A percentile compares a stretch with the other conserved stretches of the same genome.
Conservation (phyloP, 2,329 filamentous ascomycete genomes). For the Dichotomopilus funicola region DNA sequence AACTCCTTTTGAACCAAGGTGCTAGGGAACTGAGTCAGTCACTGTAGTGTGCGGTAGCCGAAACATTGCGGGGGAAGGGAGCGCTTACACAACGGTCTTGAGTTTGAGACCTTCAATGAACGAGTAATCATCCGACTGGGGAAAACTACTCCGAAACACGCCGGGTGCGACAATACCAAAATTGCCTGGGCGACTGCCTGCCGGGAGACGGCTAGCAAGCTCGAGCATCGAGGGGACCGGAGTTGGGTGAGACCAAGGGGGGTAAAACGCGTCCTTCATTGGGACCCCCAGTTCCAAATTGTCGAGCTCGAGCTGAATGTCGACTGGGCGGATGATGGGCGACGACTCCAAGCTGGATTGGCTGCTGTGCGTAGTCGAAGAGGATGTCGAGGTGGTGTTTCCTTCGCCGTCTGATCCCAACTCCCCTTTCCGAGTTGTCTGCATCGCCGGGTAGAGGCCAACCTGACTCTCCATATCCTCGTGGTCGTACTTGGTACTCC, state of each 20-base stretch:
- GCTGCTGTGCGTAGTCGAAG: slow-evolving; percentile 12
- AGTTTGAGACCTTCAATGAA: slow-evolving; percentile 63
- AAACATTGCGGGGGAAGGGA: not conserved
- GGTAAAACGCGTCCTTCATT: not conserved
- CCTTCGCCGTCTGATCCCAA: not conserved
- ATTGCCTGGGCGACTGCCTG: slow-evolving; percentile 51
- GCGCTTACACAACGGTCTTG: slow-evolving; percentile 69
- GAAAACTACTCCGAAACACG: slow-evolving; percentile 79
- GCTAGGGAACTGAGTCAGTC: slow-evolving; percentile 30
- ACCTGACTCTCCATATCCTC: slow-evolving; percentile 16
- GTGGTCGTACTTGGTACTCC: slow-evolving; percentile 16
- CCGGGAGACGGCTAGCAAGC: slow-evolving; percentile 7
- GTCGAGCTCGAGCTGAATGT: slow-evolving; percentile 7
- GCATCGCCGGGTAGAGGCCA: slow-evolving; percentile 3
- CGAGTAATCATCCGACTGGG: slow-evolving; percentile 60
- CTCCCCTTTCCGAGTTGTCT: slow-evolving; percentile 8
- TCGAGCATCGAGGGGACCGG: not conserved
- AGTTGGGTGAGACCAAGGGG: too few relatives aligned
- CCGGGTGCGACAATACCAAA: slow-evolving; percentile 69
- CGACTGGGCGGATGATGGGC: slow-evolving; percentile 7
- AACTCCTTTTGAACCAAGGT: slow-evolving; percentile 60
- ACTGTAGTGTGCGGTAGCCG: not conserved
- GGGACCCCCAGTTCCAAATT: not conserved
- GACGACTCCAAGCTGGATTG: slow-evolving; percentile 19
- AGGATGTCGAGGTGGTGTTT: slow-evolving; percentile 10